phyloP scores from a whole-genome alignment of 208 protist genomes.

The Crithidia sp. region DNA sequence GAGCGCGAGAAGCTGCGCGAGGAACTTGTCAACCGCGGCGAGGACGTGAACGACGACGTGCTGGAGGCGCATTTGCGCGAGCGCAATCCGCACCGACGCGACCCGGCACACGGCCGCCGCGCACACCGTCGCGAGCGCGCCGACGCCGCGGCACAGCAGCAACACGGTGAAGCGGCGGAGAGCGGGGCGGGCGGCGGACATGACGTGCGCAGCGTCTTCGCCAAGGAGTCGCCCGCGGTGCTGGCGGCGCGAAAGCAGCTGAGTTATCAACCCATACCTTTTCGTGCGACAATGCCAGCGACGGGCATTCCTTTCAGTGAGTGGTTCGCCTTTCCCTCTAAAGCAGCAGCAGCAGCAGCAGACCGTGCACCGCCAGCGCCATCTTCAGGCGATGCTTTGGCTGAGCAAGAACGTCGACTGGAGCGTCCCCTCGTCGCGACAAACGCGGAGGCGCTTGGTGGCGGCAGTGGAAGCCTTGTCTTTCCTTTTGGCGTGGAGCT shows the following conservation, averaged over 20 bases:
- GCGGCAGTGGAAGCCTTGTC: constrained; percentile 25
- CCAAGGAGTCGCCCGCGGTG: constrained; percentile 65
- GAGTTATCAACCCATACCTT: constrained; percentile 55
- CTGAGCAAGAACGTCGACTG: constrained; percentile 23
- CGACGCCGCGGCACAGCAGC: not conserved
- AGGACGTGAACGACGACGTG: constrained; percentile 27
- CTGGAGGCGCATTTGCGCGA: constrained; percentile 22
- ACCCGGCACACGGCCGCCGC: constrained; percentile 8
- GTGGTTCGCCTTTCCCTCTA: constrained; percentile 55
- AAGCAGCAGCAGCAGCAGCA: not conserved
- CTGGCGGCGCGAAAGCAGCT: constrained; percentile 59
- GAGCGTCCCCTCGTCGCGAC: constrained; percentile 26
- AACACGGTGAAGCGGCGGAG: not conserved
- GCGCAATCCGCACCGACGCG: constrained; percentile 14
- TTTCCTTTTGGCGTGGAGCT: constrained; percentile 83
- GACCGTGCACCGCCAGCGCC: too few species aligned
- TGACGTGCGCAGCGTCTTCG: constrained; percentile 82
- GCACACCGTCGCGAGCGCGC: constrained; percentile 6
- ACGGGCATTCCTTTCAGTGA: constrained; percentile 65
- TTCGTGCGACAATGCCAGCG: constrained; percentile 55
- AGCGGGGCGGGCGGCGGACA: constrained; percentile 41
- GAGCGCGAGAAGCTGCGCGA: constrained; percentile 38
- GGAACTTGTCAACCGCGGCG: constrained; percentile 21
- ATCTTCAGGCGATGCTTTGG: too few species aligned
- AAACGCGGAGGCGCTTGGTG: constrained; percentile 25